These are phyloP conservation scores for Neonectria coccinea DNA, from an alignment of 2,329 filamentous ascomycete species.

Conservation along the genomic window DNA sequence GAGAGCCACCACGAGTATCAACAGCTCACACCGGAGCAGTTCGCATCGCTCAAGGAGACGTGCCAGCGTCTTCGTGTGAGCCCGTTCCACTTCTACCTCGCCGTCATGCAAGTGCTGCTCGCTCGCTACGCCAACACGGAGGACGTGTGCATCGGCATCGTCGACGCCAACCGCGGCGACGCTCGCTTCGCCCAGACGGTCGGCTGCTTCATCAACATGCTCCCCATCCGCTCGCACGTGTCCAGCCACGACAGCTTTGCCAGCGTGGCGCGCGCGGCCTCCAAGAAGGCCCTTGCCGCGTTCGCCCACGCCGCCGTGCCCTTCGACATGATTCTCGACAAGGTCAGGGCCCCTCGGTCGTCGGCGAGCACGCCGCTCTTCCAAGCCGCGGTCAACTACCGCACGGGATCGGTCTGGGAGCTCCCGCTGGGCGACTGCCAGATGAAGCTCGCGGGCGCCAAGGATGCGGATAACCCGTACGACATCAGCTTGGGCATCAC, in stretches of 20 bases:
- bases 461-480: constrained; percentile 38
- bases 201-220: constrained; percentile 58
- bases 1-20: constrained; percentile 21
- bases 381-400: constrained; percentile 61
- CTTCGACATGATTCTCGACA: constrained; percentile 58
- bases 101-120: constrained; percentile 52
- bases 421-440: constrained; percentile 40
- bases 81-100: constrained; percentile 61
- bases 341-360: constrained; percentile 55
- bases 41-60: constrained; percentile 27
- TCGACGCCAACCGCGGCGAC: constrained; percentile 49
- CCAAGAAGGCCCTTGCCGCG: constrained; percentile 42
- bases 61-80: constrained; percentile 37
- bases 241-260: constrained; percentile 34
- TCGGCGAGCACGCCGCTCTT: constrained; percentile 57
- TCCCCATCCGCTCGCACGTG: constrained; percentile 55
- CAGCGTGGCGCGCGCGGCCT: constrained; percentile 35
- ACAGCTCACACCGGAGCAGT: constrained; percentile 6
- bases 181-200: constrained; percentile 47
- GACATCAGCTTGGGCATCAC: constrained; percentile 34
- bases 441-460: constrained; percentile 33
- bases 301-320: constrained; percentile 57
- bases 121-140: constrained; percentile 44
- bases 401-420: constrained; percentile 47
- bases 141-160: constrained; percentile 59